Evolutionary conservation across 805 yeast genomes (phyloP), one percentile per base, ranked within the genome.

Genomic region (Groenewaldozyma salmanticensis): DNA sequence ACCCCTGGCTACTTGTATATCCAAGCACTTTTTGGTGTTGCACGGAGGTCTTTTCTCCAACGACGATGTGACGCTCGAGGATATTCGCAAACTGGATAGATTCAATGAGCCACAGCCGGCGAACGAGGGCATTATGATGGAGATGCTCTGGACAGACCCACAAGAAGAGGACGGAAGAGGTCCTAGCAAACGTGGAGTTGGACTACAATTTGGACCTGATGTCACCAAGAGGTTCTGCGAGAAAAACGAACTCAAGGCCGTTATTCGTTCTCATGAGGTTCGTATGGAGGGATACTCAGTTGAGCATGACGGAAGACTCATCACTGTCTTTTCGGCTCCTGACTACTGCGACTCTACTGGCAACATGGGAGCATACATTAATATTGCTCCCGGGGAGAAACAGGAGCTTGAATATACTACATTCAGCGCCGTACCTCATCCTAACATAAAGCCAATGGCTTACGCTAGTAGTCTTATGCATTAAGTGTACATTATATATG

Each of bases 321-420:
- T 87, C 40, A 92, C 99, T 0, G 95, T 92, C n/a, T 92, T 92
- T 61, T 80, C 94, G 61, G 99, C 99, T 0, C 99, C 99, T 27
- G 90, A 92, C 60, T 90, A 90, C 62, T 90, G 97, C 66, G 99
- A 92, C 59, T 67, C 80, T 13, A 87, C 85, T 42, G 95, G 94
- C 11, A 92, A 92, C 61, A 61, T 75, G 49, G 99, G 96, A 40
- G 97, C 94, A 6, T 81, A 82, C 42, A 80, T 92, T 45, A 82
- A 87, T 54, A 72, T 90, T 50, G 68, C 68, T 43, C 53, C 61
- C 5, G 57, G 58, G 7, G 68, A 74, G 48, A 71, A 67, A 33
- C 72, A 68, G 16, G 61, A 68, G 40, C 63, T 84, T 52, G 62
- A 71, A 1, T 75, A 71, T 42, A 70, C 70, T 46, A 76, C 79